Conservation (phyloP, 2,329 filamentous ascomycete species). For the Colletotrichum karsti region DNA sequence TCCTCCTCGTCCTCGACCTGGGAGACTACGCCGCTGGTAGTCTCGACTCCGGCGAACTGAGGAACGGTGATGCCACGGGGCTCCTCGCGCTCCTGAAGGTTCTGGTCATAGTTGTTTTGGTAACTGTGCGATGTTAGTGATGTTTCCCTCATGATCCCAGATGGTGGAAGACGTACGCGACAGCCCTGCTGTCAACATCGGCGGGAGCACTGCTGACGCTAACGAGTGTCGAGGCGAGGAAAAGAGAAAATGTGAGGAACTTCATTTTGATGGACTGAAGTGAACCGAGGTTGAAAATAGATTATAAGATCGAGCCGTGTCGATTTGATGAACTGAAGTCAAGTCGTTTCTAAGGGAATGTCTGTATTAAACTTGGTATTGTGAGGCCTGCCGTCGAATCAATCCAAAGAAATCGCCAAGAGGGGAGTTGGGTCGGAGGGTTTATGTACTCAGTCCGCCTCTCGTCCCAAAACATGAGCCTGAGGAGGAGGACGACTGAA, state of each 20-base stretch:
- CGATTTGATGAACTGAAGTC: not conserved
- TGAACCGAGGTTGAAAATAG: conserved; percentile 1
- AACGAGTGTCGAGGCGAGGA: conserved; percentile 26
- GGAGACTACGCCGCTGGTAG: conserved; percentile 17
- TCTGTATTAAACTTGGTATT: conserved; percentile 14
- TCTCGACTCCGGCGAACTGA: conserved; percentile 22
- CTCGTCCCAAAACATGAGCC: not conserved
- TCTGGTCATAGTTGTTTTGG: conserved; percentile 15
- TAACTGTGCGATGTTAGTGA: not conserved
- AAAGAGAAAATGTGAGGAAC: conserved; percentile 17
- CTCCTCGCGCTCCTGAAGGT: conserved; percentile 19
- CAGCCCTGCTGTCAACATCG: conserved; percentile 25
- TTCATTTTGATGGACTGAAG: conserved; percentile 28
- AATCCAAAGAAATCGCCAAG: not conserved
- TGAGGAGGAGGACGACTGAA: not conserved
- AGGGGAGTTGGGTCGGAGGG: not conserved
- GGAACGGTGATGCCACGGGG: conserved; percentile 18
- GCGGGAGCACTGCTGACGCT: conserved; percentile 28
- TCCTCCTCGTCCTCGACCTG: conserved; percentile 11
- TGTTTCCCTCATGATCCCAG: not conserved
- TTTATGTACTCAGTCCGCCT: conserved; percentile 10
- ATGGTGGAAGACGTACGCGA: not conserved
- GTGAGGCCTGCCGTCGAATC: conserved; percentile 24
- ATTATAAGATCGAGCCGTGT: not conserved
- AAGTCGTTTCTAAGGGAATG: conserved; percentile 18